A percentile compares a stretch with the other conserved stretches of the same genome.
phyloP scores from a whole-genome alignment of 148 eudicot genomes.

The Tetragonia tetragonoides region DNA sequence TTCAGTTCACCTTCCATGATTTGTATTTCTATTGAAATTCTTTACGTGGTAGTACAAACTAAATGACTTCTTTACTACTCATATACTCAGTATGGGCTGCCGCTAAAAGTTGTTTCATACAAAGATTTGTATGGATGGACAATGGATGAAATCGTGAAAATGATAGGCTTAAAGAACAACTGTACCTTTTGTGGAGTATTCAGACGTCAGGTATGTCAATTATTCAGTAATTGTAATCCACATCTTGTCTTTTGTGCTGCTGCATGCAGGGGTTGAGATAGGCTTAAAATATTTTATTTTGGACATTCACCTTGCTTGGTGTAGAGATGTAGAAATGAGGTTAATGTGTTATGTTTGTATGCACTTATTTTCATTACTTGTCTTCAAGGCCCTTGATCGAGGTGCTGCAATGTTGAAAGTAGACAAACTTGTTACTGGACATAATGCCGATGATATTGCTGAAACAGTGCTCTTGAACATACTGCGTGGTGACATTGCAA shows the following conservation, averaged over 20 bases:
- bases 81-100: constrained; percentile 75
- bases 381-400: constrained; percentile 88
- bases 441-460: constrained; percentile 97
- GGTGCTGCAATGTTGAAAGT: constrained; percentile 97
- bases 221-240: neutral
- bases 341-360: neutral
- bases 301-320: neutral
- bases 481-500: constrained; percentile 96
- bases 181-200: constrained; percentile 99
- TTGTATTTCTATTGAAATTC: constrained; percentile 4
- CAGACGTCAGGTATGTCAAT: constrained; percentile 80
- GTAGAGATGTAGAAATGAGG: neutral
- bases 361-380: constrained; percentile 13
- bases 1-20: neutral
- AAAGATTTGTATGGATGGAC: constrained; percentile 99
- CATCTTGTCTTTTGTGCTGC: neutral
- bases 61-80: neutral
- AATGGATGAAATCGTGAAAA: constrained; percentile 97
- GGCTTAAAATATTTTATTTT: neutral
- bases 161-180: constrained; percentile 93
- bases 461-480: constrained; percentile 94
- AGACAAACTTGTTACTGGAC: constrained; percentile 95
- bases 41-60: constrained; percentile 1
- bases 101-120: constrained; percentile 92
- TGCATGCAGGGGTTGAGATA: neutral